Evolutionary conservation across 495 filamentous ascomycete species (phyloP).

Genomic region (Aspergillus sclerotiicarbonarius): DNA sequence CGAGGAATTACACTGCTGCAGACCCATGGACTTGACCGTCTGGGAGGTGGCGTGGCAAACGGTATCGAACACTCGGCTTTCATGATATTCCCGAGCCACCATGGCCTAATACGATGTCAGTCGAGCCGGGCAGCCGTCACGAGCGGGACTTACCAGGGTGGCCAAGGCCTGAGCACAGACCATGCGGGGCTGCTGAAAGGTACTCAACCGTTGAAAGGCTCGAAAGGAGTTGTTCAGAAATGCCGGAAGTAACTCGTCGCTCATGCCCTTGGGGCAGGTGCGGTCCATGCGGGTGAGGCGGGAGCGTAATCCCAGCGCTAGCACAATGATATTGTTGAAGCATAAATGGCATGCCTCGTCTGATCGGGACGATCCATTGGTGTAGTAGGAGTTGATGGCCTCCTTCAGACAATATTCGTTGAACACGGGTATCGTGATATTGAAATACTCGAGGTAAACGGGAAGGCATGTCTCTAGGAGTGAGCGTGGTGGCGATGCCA

Average conservation of each 20-base stretch:
- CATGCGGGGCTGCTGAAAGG: background rate
- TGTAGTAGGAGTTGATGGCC: background rate
- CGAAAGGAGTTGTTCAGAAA: background rate
- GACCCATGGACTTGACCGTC: background rate
- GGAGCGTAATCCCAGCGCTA: background rate
- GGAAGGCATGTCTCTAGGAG: background rate
- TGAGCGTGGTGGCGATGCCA: background rate
- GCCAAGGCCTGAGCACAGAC: background rate
- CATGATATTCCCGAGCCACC: background rate
- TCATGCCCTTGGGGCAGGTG: background rate
- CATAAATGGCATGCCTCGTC: background rate
- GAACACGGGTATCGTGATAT: background rate
- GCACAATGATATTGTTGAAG: conserved; percentile 4
- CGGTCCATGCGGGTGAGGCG: background rate
- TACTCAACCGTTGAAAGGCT: background rate
- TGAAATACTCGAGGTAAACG: background rate
- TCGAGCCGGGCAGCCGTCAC: background rate
- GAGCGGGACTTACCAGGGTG: background rate
- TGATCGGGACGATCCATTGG: background rate
- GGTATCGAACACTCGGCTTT: background rate
- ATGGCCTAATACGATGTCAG: background rate
- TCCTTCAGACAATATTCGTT: background rate
- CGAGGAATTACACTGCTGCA: background rate
- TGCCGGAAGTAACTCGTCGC: background rate
- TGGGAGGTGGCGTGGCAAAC: background rate